Percentiles rank a stretch among this genome's conserved stretches.
These are phyloP conservation scores for Suillus clintonianus DNA, from an alignment of 768 basidiomycete genomes.

Conservation along the genomic window DNA sequence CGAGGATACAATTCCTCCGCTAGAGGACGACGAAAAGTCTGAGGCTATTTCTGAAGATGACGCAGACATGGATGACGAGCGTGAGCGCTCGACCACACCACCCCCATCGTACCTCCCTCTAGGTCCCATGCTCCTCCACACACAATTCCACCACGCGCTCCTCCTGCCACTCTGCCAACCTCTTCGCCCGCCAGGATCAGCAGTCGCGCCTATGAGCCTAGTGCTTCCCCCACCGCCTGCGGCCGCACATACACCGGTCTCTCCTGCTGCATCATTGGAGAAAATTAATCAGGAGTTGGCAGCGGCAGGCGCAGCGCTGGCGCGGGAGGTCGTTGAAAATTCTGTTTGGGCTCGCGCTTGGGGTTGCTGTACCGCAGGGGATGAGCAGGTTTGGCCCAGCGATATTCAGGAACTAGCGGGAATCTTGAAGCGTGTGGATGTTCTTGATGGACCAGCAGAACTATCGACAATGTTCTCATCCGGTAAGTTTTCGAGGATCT, in stretches of 20 bases:
- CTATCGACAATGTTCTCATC: constrained; percentile 46
- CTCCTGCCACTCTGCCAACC: constrained; percentile 65
- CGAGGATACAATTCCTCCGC: constrained; percentile 19
- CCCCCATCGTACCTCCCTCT: constrained; percentile 70
- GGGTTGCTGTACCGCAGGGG: constrained; percentile 30
- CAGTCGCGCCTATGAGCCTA: constrained; percentile 47
- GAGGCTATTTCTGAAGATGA: constrained; percentile 43
- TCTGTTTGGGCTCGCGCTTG: constrained; percentile 67
- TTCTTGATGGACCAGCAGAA: constrained; percentile 42
- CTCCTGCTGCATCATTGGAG: constrained; percentile 73
- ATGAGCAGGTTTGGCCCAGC: constrained; percentile 49
- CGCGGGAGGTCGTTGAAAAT: constrained; percentile 75
- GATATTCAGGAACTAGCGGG: constrained; percentile 54
- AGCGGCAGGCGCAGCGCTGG: constrained; percentile 61
- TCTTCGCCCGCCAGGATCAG: constrained; percentile 58
- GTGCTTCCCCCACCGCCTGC: constrained; percentile 38
- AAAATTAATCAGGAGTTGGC: constrained; percentile 64
- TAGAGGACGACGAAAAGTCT: constrained; percentile 37
- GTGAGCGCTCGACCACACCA: constrained; percentile 62
- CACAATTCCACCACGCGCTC: constrained; percentile 64
- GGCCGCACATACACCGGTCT: constrained; percentile 83
- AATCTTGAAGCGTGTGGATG: constrained; percentile 32
- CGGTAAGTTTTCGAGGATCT: constrained; percentile 22
- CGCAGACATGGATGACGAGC: constrained; percentile 37
- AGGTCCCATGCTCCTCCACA: constrained; percentile 67